Conservation (phyloP, 257 asterid species). For the Echium plantagineum region DNA sequence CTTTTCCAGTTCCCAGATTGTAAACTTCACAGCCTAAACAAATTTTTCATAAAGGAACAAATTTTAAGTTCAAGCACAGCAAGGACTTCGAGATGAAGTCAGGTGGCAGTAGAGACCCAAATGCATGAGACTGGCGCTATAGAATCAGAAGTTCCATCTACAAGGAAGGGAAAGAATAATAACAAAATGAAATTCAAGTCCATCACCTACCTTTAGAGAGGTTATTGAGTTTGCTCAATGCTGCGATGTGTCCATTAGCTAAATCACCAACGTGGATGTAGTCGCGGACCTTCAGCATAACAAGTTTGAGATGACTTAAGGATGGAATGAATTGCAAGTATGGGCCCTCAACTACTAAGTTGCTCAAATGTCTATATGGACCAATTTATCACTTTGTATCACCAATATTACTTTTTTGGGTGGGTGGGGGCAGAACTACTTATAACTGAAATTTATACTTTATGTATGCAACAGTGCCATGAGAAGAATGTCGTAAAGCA, state of each 20-base stretch:
- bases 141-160: not conserved
- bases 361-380: not conserved
- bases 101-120: not conserved
- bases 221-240: constrained; percentile 68
- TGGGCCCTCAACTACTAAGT: not conserved
- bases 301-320: not conserved
- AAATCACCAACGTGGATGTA: constrained; percentile 91
- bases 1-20: constrained; percentile 97
- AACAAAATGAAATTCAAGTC: not conserved
- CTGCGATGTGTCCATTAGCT: constrained; percentile 94
- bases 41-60: not conserved
- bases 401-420: no score
- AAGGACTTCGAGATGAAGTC: not conserved
- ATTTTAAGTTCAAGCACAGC: not conserved
- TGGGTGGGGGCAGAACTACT: no score
- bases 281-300: constrained; percentile 68
- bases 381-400: no score
- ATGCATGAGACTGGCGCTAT: not conserved
- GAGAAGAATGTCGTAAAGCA: no score
- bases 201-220: constrained; percentile 60
- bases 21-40: constrained; percentile 88
- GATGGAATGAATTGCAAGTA: not conserved
- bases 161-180: not conserved
- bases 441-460: no score
- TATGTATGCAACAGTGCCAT: no score